Conservation (phyloP, 805 yeast species). For the Candida broadrunensis region DNA sequence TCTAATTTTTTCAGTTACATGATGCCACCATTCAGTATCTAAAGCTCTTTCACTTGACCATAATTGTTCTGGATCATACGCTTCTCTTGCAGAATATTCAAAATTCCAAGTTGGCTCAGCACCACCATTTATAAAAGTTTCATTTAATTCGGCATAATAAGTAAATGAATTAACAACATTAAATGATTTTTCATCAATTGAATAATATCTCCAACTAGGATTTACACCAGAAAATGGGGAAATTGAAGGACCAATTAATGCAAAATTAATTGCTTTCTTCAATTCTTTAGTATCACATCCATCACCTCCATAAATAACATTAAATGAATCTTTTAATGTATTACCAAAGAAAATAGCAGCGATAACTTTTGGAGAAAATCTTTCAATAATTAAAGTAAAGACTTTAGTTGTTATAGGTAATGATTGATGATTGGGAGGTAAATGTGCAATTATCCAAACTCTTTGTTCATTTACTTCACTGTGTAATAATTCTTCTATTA, state of each 20-base stretch:
- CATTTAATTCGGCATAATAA: constrained; percentile 58
- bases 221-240: constrained; percentile 60
- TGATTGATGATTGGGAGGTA: constrained; percentile 57
- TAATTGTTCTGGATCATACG: constrained; percentile 44
- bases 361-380: constrained; percentile 67
- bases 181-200: constrained; percentile 59
- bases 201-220: constrained; percentile 73
- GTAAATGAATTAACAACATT: constrained; percentile 58
- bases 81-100: constrained; percentile 64
- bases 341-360: constrained; percentile 72
- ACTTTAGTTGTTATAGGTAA: constrained; percentile 60
- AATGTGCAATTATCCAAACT: constrained; percentile 74
- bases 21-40: constrained; percentile 68
- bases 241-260: constrained; percentile 65
- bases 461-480: constrained; percentile 56
- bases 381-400: constrained; percentile 54
- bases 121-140: constrained; percentile 51
- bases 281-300: constrained; percentile 27
- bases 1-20: constrained; percentile 8
- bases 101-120: constrained; percentile 60
- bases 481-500: constrained; percentile 59
- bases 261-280: constrained; percentile 49
- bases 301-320: constrained; percentile 50
- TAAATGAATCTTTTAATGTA: constrained; percentile 68
- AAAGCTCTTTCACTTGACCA: constrained; percentile 64